A percentile compares a stretch with the other conserved stretches of the same genome.
Conservation (phyloP, 2,329 filamentous ascomycete genomes). For the Seiridium cupressi region DNA sequence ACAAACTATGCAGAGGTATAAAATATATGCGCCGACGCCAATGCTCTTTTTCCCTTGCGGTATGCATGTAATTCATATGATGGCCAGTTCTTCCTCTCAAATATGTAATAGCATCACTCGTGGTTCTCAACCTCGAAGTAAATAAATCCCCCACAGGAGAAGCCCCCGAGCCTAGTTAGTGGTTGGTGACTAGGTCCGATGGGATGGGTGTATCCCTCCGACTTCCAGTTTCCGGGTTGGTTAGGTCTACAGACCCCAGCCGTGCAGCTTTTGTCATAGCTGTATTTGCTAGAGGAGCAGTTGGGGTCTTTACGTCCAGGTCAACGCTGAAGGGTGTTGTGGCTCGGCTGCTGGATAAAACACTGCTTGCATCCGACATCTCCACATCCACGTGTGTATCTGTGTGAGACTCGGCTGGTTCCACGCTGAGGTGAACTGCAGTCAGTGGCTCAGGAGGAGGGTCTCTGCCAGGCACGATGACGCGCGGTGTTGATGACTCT, state of each 20-base stretch:
- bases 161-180: not conserved
- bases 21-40: slow-evolving; percentile 10
- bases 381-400: slow-evolving; percentile 38
- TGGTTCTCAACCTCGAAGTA: too few species aligned
- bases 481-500: slow-evolving; percentile 17
- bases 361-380: slow-evolving; percentile 47
- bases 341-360: slow-evolving; percentile 31
- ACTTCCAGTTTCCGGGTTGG: slow-evolving; percentile 24
- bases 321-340: slow-evolving; percentile 25
- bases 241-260: slow-evolving; percentile 25
- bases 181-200: slow-evolving; percentile 22
- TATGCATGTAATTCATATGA: slow-evolving; percentile 15
- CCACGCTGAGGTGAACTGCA: slow-evolving; percentile 31
- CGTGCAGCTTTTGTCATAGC: slow-evolving; percentile 12
- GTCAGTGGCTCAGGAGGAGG: slow-evolving; percentile 18
- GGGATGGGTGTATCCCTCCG: slow-evolving; percentile 34
- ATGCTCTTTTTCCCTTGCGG: slow-evolving; percentile 13
- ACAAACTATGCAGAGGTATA: slow-evolving; percentile 10
- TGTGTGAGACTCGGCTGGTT: slow-evolving; percentile 31
- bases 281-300: slow-evolving; percentile 17
- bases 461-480: slow-evolving; percentile 10
- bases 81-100: not conserved
- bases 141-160: too few species aligned
- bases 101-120: too few species aligned
- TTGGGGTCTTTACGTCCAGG: slow-evolving; percentile 38